phyloP scores from a whole-genome alignment of 345 rosid genomes.

The Aegle marmelos region DNA sequence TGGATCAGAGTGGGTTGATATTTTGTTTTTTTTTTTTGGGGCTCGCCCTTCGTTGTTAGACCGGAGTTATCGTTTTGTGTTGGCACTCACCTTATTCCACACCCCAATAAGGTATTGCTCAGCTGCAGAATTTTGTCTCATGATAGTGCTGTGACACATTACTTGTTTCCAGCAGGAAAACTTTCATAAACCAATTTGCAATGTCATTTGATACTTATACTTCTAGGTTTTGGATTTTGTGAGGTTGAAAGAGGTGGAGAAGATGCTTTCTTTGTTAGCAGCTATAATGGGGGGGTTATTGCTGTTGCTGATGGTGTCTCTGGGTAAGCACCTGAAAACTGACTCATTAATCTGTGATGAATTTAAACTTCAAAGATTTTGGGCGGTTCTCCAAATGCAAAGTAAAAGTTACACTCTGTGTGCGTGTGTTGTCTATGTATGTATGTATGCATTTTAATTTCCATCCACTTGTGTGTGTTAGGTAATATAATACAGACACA shows the following conservation, averaged over 20 bases:
- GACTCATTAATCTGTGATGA: not conserved
- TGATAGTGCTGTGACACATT: not conserved
- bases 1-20: not conserved
- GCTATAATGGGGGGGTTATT: slow-evolving; percentile 64
- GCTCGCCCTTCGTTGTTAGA: slow-evolving; percentile 23
- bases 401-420: not conserved
- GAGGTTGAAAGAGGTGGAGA: slow-evolving; percentile 82
- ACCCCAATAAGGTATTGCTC: slow-evolving; percentile 63
- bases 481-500: not conserved
- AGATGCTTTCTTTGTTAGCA: slow-evolving; percentile 75
- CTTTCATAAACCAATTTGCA: not conserved
- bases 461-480: not conserved
- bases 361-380: not conserved
- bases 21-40: not conserved
- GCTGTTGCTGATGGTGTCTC: slow-evolving; percentile 97
- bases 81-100: slow-evolving; percentile 73
- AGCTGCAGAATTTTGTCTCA: not conserved
- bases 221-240: slow-evolving; percentile 1
- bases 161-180: not conserved
- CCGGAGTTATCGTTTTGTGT: slow-evolving; percentile 43
- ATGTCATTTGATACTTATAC: not conserved
- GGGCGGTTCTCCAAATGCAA: not conserved
- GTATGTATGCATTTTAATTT: too few relatives aligned
- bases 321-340: slow-evolving; percentile 36
- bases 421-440: not conserved